Conservation (phyloP, 2,329 filamentous ascomycete species). For the Pyrenophora seminiperda region DNA sequence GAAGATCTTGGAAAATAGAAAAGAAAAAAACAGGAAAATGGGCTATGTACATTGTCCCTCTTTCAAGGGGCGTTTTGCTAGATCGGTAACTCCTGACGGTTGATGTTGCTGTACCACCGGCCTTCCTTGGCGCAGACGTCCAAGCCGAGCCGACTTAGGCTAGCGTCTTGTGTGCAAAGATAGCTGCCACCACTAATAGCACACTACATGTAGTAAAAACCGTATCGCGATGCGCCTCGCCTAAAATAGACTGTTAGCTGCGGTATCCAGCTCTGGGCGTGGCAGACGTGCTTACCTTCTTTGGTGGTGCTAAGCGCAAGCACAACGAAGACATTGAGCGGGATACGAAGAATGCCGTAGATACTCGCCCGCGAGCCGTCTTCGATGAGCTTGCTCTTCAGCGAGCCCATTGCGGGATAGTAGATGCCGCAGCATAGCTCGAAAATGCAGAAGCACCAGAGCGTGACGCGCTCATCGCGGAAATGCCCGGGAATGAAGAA, state of each 20-base stretch:
- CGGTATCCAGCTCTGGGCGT: background rate
- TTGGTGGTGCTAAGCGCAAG: slow-evolving; percentile 40
- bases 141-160: slow-evolving; percentile 11
- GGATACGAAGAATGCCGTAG: slow-evolving; percentile 63
- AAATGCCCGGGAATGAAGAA: slow-evolving; percentile 48
- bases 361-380: slow-evolving; percentile 60
- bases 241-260: slow-evolving; percentile 21
- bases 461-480: slow-evolving; percentile 54
- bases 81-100: too few species aligned
- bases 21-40: too few species aligned
- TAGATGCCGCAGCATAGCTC: slow-evolving; percentile 64
- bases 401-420: slow-evolving; percentile 60
- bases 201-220: slow-evolving; percentile 41
- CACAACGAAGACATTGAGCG: slow-evolving; percentile 56
- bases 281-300: slow-evolving; percentile 30
- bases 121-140: background rate
- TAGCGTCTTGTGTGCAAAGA: slow-evolving; percentile 35
- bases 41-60: background rate
- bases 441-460: slow-evolving; percentile 64
- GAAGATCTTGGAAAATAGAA: background rate
- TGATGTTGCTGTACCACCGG: too few species aligned
- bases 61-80: too few species aligned
- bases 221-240: slow-evolving; percentile 38
- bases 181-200: slow-evolving; percentile 33
- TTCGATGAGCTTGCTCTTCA: slow-evolving; percentile 62